Conservation (phyloP, 768 basidiomycete species). For the Naganishia antarctica region DNA sequence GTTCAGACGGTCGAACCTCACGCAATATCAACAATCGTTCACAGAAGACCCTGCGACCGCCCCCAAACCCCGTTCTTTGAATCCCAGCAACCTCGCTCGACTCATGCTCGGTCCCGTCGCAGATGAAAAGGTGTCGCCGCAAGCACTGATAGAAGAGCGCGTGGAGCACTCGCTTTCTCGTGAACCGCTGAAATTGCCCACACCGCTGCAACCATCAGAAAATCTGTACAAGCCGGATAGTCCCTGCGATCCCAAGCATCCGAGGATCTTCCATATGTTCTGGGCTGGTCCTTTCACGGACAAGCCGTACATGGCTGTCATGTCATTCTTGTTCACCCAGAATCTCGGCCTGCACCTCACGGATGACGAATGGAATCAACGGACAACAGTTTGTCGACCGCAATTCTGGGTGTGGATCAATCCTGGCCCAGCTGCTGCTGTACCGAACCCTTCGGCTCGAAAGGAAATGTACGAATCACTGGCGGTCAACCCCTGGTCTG, state of each 20-base stretch:
- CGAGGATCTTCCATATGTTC: conserved; percentile 95
- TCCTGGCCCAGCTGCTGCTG: conserved; percentile 86
- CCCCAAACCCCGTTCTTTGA: conserved; percentile 16
- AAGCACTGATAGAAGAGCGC: conserved; percentile 13
- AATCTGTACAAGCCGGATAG: conserved; percentile 39
- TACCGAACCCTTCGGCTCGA: conserved; percentile 76
- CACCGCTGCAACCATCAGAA: conserved; percentile 36
- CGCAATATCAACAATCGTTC: conserved; percentile 85
- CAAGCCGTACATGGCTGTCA: conserved; percentile 90
- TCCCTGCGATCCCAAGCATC: conserved; percentile 77
- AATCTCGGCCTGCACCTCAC: conserved; percentile 76
- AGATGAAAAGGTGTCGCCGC: conserved; percentile 3
- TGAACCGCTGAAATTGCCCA: conserved; percentile 34
- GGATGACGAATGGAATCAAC: conserved; percentile 50
- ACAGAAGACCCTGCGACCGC: conserved; percentile 55
- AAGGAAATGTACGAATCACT: conserved; percentile 78
- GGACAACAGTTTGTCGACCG: conserved; percentile 65
- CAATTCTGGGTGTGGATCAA: conserved; percentile 99
- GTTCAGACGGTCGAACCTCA: conserved; percentile 67
- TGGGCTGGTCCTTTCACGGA: conserved; percentile 99
- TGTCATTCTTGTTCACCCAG: conserved; percentile 94
- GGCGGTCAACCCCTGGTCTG: conserved; percentile 79
- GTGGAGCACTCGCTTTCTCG: conserved; percentile 33
- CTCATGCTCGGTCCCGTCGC: conserved; percentile 28
- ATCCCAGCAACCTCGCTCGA: conserved; percentile 3